Evolutionary conservation across 768 basidiomycete genomes (phyloP), one percentile per base, ranked within the genome.

Genomic region (Xanthoconium stramineum): DNA sequence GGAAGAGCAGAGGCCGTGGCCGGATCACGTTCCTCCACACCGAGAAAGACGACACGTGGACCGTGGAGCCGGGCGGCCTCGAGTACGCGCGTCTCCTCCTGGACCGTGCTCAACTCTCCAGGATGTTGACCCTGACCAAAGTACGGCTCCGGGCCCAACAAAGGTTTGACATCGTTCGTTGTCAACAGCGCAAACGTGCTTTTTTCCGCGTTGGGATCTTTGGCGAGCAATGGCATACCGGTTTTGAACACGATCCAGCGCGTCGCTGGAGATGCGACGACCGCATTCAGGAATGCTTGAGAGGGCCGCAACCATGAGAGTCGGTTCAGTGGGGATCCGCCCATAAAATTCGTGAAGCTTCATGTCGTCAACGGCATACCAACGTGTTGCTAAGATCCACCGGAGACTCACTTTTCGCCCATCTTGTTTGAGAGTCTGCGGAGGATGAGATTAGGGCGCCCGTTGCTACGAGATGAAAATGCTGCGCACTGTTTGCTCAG

Each of bases 261-360:
- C 1, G 93, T 81, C 4, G 82, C 67, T 0, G 83, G 80, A 13
- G 82, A 76, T 15, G 65, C 69, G 37, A 88, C 74, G 61, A 94
- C 78, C 19, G 84, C 77, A 55, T 92, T 90, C 47, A 98, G 78
- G 72, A 94, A 92, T 9, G 80, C 69, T 30, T 83, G 81, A 14
- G 89, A 91, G 4, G 84, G 71, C 29, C 91, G 80, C 36, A 94
- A 78, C 85, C 94, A 94, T 2, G 89, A 85, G 19, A 93, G 78
- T 15, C 91, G 85, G 69, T 92, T 92, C 33, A 92, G 73, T 42
- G 88, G 84, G 52, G 90, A 89, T 39, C 88, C 82, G 35, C 72
- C 75, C 60, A 81, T 67, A 69, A 82, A 82, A 59, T 82, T 81
- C 29, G 75, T 67, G 49, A 75, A 70, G 52, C 86, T 77, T 57